phyloP scores from a whole-genome alignment of 148 eudicot species.

The Cornus florida region DNA sequence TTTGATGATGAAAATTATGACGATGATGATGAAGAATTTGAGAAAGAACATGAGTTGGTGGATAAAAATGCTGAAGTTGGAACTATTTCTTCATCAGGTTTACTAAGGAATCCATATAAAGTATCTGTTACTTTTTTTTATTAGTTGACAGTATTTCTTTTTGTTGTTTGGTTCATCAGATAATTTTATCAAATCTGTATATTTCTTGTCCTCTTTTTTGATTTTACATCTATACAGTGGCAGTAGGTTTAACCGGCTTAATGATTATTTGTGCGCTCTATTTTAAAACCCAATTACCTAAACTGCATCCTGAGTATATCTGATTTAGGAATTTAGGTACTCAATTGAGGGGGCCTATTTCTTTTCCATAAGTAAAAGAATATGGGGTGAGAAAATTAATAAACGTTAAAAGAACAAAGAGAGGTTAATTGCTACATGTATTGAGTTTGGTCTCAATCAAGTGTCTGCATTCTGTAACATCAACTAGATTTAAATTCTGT shows the following conservation, averaged over 20 bases:
- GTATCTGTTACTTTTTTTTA: not conserved
- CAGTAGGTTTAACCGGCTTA: not conserved
- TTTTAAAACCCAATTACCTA: too few species aligned
- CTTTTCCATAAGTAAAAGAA: not conserved
- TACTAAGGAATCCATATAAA: conserved; percentile 15
- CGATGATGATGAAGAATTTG: conserved; percentile 64
- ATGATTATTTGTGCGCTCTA: too few species aligned
- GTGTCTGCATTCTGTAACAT: not conserved
- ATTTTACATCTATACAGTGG: too few species aligned
- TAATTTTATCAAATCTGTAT: too few species aligned
- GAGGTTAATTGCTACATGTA: not conserved
- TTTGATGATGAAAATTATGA: conserved; percentile 98
- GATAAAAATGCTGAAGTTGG: conserved; percentile 37
- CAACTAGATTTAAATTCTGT: not conserved
- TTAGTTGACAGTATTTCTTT: not conserved
- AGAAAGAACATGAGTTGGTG: conserved; percentile 44
- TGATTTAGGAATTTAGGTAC: not conserved
- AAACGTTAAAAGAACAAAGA: not conserved
- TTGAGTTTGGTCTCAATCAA: not conserved
- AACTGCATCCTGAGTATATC: not conserved
- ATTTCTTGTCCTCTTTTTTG: too few species aligned
- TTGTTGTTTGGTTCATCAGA: too few species aligned
- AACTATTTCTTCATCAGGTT: conserved; percentile 36
- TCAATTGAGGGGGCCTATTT: not conserved
- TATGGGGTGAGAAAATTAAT: too few species aligned